Conservation (phyloP, 2,329 filamentous ascomycete genomes). For the Huntiella abstrusa region DNA sequence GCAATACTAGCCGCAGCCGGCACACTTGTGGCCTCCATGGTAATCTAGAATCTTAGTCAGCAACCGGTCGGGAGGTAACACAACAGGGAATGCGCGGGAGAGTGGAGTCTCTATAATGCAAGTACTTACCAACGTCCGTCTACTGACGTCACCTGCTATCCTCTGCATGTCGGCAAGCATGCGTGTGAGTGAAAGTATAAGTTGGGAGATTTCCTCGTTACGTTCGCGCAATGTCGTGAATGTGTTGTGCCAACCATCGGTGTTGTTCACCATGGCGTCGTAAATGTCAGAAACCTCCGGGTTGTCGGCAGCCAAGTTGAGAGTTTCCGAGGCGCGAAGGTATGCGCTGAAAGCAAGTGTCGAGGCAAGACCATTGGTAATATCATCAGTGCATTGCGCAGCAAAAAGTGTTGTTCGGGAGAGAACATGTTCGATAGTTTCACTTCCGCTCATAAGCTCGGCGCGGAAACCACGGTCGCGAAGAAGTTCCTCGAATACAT, state of each 20-base stretch:
- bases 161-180: constrained; percentile 75
- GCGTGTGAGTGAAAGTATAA: constrained; percentile 46
- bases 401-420: constrained; percentile 59
- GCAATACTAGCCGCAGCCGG: constrained; percentile 5
- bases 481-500: constrained; percentile 72
- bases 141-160: constrained; percentile 66
- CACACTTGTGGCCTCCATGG: constrained; percentile 8
- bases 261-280: constrained; percentile 79
- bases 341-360: constrained; percentile 63
- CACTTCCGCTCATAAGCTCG: constrained; percentile 71
- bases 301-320: constrained; percentile 42
- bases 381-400: constrained; percentile 60
- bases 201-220: constrained; percentile 37
- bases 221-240: constrained; percentile 59
- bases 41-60: not conserved
- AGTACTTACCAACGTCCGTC: constrained; percentile 50
- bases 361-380: constrained; percentile 57
- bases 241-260: constrained; percentile 73
- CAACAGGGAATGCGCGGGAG: not conserved
- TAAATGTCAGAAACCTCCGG: constrained; percentile 52
- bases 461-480: constrained; percentile 66
- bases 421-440: constrained; percentile 78
- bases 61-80: too few species aligned
- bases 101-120: not conserved
- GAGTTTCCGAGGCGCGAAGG: constrained; percentile 44